These are phyloP conservation scores for Pythium scleroteichum DNA, from an alignment of 352 stramenopile genomes.

Conservation along the genomic window DNA sequence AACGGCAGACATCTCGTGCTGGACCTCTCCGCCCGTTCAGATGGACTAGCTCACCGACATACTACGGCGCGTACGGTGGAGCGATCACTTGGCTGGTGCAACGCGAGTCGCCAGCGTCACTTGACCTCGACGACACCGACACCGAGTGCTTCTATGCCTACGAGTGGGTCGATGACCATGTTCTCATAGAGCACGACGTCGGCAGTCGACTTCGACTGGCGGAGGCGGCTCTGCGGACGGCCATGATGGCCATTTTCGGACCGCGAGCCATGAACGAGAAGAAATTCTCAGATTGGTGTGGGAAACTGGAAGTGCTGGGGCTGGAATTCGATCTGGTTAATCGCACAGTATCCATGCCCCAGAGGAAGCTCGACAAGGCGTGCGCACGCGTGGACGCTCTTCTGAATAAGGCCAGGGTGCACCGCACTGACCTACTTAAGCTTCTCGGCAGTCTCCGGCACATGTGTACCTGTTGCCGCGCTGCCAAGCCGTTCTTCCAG, in stretches of 20 bases:
- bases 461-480: constrained; percentile 14
- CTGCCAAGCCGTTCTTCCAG: constrained; percentile 11
- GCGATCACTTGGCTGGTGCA: constrained; percentile 15
- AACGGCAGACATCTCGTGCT: neutral
- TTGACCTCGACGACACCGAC: neutral
- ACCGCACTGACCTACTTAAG: constrained; percentile 19
- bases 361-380: constrained; percentile 25
- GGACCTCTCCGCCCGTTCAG: constrained; percentile 13
- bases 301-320: constrained; percentile 15
- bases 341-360: constrained; percentile 17
- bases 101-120: neutral
- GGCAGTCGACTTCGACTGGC: neutral
- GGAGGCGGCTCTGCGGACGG: constrained; percentile 2
- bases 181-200: constrained; percentile 23
- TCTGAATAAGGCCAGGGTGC: neutral
- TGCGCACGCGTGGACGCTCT: neutral
- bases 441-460: constrained; percentile 31
- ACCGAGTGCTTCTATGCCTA: constrained; percentile 26
- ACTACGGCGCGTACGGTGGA: constrained; percentile 17
- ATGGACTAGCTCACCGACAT: constrained; percentile 14
- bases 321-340: constrained; percentile 14
- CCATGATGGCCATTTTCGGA: constrained; percentile 29
- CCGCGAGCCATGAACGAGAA: constrained; percentile 29
- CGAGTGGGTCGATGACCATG: constrained; percentile 37
- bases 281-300: constrained; percentile 29